Base-by-base conservation (phyloP, 371 early-diverging fungal species). In the Mortierella sp. region DNA sequence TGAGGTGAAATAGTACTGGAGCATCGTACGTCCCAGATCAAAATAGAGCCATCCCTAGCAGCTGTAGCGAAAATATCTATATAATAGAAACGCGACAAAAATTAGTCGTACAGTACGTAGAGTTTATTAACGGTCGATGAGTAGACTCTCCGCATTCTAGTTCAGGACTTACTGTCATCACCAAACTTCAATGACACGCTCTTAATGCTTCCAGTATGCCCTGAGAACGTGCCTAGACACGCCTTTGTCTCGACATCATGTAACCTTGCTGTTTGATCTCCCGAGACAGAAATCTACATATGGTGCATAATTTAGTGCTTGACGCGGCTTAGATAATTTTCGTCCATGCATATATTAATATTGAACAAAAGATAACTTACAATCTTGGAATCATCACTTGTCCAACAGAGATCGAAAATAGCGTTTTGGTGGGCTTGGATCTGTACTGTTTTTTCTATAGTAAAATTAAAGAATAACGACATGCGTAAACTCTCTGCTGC, bases 21-120 rank as follows among this genome's bases (percentile, higher is more conserved):
- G 35, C 83, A 81, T 20, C 83, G 83, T 1, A 72, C 64, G 47
- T 81, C 83, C 83, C 83, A 81, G 37, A 81, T 70, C 72, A 81
- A 35, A 4, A 81, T 70, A 26, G 73, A 51, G 16, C 83, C 83
- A 63, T 81, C 83, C 51, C 83, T 69, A 11, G 73, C 83, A 1
- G 83, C 76, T 12, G 83, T 81, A 20, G 83, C 83, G 60, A 81
- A 81, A 24, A 81, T 64, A 61, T 76, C 83, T 81, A 64, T 6
- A 18, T 10, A 24, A 55, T 11, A 28, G 12, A 55, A 1, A 55
- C 47, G 20, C 47, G 6, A 35, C 6, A 20, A 49, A 49, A 49
- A 43, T 14, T 43, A 18, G 45, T 11, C n/a, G 3, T 49, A 35
- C 35, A 35, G 35, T 35, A 35, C 3, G 35, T 35, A 5, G 28